These are phyloP conservation scores for Purpureocillium lavendulum DNA, from an alignment of 2,329 filamentous ascomycete genomes.

Conservation along the genomic window DNA sequence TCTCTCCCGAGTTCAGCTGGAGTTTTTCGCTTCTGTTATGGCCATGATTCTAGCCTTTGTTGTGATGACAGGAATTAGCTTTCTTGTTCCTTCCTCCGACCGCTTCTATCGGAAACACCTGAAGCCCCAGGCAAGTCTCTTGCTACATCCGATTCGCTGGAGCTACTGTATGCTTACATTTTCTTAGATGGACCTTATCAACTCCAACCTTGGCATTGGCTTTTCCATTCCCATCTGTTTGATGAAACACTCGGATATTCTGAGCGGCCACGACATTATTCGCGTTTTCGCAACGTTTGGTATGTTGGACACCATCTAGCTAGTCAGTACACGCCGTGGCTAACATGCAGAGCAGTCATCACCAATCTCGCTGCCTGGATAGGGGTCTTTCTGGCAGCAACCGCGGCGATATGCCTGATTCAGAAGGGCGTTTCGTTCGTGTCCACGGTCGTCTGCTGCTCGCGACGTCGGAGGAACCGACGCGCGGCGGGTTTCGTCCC, in stretches of 20 bases:
- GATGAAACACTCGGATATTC: constrained; percentile 26
- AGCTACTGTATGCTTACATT: too few species aligned
- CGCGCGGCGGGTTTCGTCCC: too few species aligned
- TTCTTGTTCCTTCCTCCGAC: constrained; percentile 11
- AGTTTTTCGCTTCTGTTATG: constrained; percentile 39
- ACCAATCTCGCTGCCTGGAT: constrained; percentile 28
- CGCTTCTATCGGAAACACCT: constrained; percentile 20
- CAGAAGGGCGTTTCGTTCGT: too few species aligned
- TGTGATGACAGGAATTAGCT: constrained; percentile 19
- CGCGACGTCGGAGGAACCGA: too few species aligned
- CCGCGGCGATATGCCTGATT: too few species aligned
- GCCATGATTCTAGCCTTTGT: constrained; percentile 35
- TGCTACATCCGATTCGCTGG: too few species aligned
- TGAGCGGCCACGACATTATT: constrained; percentile 26
- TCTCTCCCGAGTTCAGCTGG: constrained; percentile 21
- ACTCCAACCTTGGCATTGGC: constrained; percentile 40
- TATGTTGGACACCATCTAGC: constrained; percentile 14
- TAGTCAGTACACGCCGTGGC: constrained; percentile 6
- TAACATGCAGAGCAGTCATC: constrained; percentile 15
- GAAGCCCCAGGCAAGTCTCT: constrained; percentile 21
- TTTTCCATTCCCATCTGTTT: constrained; percentile 42
- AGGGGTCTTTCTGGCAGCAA: neutral
- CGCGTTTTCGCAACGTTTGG: constrained; percentile 35
- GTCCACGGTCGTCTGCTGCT: too few species aligned
- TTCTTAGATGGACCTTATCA: constrained; percentile 43